Evolutionary conservation across 2,329 filamentous ascomycete genomes (phyloP), one percentile per base, ranked within the genome.

Genomic region (Diplodia corticola): DNA sequence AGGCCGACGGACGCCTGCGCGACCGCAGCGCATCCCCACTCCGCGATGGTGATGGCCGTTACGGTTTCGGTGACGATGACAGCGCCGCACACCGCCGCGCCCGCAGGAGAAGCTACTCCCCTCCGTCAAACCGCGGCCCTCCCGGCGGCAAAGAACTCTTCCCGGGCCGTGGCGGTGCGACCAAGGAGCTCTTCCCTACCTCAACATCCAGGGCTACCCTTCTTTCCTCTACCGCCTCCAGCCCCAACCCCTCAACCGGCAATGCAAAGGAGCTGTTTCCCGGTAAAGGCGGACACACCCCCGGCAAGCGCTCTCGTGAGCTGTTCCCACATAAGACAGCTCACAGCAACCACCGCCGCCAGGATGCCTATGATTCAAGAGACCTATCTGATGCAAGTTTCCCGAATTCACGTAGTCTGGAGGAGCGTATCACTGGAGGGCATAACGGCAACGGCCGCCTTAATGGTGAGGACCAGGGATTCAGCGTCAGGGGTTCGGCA

Each of bases 111-210:
- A 81, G 79, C 64, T 74, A 75, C 24, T 80, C 77, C 20, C 79
- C 79, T 51, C 72, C 71, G 50, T 63, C 68, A 57, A 46, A 70
- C 70, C 70, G 71, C 20, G 70, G 69, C 49, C 67, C 70, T 59
- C 15, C 67, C 33, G 33, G 20, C 76, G 71, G 70, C 50, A 74
- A 80, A 68, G 80, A 85, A 70, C 75, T 85, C 55, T 82, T 82
- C 70, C 79, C 78, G 75, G 2, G 70, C 74, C 10, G 74, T 75
- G 73, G 72, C 54, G 84, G 81, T 68, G 74, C 82, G 59, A 78
- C 79, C 69, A 86, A 83, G 68, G 88, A 90, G 68, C 81, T 90
- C 1, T 87, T 90, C 69, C 86, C 73, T 74, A 5, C 67, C 70
- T 59, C 74, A 71, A 68, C 51, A 66, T 54, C 24, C 22, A 65